Percentiles rank a stretch among this genome's conserved stretches.
Evolutionary conservation across 805 yeast species (phyloP).

Genomic region (Yamadazyma ubonensis): DNA sequence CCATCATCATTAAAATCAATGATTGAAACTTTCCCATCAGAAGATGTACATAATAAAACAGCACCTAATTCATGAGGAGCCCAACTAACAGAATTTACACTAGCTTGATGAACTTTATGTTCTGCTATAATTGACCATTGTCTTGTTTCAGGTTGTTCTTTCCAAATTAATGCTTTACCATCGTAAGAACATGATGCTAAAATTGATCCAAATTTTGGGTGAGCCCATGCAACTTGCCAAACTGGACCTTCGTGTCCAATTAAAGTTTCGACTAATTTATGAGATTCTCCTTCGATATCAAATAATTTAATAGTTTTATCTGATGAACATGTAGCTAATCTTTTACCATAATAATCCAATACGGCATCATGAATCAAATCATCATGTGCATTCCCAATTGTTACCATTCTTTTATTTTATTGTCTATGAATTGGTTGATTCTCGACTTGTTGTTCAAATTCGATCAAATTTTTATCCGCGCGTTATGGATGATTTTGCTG

Average conservation of each 20-base stretch:
- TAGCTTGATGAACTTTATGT: slow-evolving; percentile 86
- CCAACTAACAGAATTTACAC: slow-evolving; percentile 94
- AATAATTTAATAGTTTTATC: slow-evolving; percentile 95
- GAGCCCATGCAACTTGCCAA: slow-evolving; percentile 99
- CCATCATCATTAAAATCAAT: slow-evolving; percentile 92
- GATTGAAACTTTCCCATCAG: slow-evolving; percentile 89
- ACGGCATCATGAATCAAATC: slow-evolving; percentile 96
- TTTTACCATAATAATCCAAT: slow-evolving; percentile 92
- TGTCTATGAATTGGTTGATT: slow-evolving; percentile 13
- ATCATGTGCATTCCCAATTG: slow-evolving; percentile 87
- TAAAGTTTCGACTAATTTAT: slow-evolving; percentile 78
- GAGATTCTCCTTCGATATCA: slow-evolving; percentile 77
- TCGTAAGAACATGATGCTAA: slow-evolving; percentile 94
- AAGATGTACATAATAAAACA: slow-evolving; percentile 80
- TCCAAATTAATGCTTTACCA: slow-evolving; percentile 93
- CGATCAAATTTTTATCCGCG: slow-evolving; percentile 3
- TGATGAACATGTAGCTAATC: slow-evolving; percentile 93
- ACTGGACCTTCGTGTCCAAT: slow-evolving; percentile 97
- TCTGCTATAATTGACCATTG: slow-evolving; percentile 86
- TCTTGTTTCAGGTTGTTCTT: slow-evolving; percentile 74
- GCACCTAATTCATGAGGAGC: slow-evolving; percentile 98
- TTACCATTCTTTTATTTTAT: slow-evolving; percentile 54
- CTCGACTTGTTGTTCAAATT: neutral
- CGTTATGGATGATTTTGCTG: slow-evolving; percentile 14
- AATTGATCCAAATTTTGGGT: slow-evolving; percentile 94